Percentiles rank a stretch among this genome's conserved stretches.
phyloP scores from a whole-genome alignment of 345 rosid genomes.

The Abelmoschus esculentus region DNA sequence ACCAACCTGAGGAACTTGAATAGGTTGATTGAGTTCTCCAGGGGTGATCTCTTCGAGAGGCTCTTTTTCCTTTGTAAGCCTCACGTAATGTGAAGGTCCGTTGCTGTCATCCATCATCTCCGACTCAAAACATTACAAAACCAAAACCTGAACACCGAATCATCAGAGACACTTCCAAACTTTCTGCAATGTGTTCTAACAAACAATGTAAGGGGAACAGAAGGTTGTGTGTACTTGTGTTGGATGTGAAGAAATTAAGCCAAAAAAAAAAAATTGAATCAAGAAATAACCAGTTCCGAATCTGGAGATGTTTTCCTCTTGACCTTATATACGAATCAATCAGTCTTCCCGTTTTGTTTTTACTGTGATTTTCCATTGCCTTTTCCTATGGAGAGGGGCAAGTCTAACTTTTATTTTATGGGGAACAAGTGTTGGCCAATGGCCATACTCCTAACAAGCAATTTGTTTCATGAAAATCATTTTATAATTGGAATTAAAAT shows the following conservation, averaged over 20 bases:
- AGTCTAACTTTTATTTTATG: neutral
- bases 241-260: neutral
- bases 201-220: neutral
- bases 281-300: neutral
- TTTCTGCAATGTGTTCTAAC: neutral
- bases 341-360: neutral
- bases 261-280: neutral
- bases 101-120: constrained; percentile 61
- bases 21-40: constrained; percentile 94
- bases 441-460: neutral
- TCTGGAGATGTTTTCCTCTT: constrained; percentile 5
- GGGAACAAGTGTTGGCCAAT: neutral
- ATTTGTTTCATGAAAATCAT: neutral
- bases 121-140: neutral
- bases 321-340: neutral
- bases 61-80: constrained; percentile 52
- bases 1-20: constrained; percentile 65
- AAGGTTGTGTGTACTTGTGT: neutral
- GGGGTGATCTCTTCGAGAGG: constrained; percentile 62
- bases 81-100: constrained; percentile 56
- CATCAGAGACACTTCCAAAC: neutral
- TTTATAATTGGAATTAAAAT: neutral
- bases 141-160: neutral
- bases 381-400: constrained; percentile 5
- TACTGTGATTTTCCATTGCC: neutral